These are phyloP conservation scores for Yamadazyma mexicana DNA, from an alignment of 1,139 yeast species.

Conservation along the genomic window DNA sequence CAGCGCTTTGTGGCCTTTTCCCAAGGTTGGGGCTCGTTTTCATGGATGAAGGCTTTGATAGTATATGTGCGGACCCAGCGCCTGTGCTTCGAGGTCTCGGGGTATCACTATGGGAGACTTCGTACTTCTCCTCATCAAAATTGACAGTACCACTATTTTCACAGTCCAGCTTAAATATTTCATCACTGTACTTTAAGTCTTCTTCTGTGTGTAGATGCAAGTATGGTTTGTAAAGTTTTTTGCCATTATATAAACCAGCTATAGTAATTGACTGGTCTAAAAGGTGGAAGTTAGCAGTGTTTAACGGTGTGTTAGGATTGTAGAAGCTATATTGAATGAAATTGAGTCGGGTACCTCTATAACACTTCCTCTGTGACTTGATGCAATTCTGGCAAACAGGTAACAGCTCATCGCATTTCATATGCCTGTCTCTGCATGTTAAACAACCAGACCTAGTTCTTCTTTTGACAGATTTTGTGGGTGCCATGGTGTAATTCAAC, in stretches of 20 bases:
- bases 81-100: background rate
- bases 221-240: constrained; percentile 31
- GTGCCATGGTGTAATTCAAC: background rate
- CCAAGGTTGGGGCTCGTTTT: too few relatives aligned
- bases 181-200: constrained; percentile 34
- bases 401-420: constrained; percentile 49
- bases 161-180: constrained; percentile 31
- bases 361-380: constrained; percentile 42
- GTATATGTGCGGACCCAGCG: too few relatives aligned
- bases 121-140: constrained; percentile 11
- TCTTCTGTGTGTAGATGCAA: constrained; percentile 30
- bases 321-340: constrained; percentile 46
- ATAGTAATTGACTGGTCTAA: constrained; percentile 46
- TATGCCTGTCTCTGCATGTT: constrained; percentile 50
- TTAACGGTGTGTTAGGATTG: constrained; percentile 27
- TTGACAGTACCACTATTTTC: constrained; percentile 11
- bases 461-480: constrained; percentile 22
- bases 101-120: background rate
- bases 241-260: constrained; percentile 40
- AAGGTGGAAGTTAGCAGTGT: constrained; percentile 17
- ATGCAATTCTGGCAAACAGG: constrained; percentile 49
- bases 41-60: too few relatives aligned
- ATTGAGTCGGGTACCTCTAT: constrained; percentile 45
- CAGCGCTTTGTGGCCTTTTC: too few relatives aligned
- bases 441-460: constrained; percentile 49